A percentile compares a stretch with the other conserved stretches of the same genome.
Conservation (phyloP, 768 basidiomycete genomes). For the Tephrocybe sp. region DNA sequence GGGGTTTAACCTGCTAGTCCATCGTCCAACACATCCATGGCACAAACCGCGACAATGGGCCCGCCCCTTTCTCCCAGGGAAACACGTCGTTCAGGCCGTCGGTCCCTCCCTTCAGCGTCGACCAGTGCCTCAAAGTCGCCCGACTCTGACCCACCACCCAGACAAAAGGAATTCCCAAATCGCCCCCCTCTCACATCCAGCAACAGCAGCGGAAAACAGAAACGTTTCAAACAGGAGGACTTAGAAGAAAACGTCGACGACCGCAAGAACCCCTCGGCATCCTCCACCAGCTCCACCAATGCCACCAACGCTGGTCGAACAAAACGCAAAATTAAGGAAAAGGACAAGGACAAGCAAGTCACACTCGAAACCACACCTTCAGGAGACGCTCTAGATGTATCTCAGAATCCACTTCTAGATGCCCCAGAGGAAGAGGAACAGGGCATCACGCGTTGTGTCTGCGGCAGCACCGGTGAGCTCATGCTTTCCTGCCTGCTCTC, state of each 20-base stretch:
- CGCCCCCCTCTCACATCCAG: constrained; percentile 41
- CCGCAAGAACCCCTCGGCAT: constrained; percentile 41
- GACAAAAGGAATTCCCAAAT: constrained; percentile 43
- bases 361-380: constrained; percentile 21
- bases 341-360: constrained; percentile 49
- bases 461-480: constrained; percentile 73
- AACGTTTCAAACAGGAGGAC: constrained; percentile 76
- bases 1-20: not conserved
- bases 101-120: constrained; percentile 66
- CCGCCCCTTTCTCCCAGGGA: constrained; percentile 77
- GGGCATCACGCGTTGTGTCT: constrained; percentile 80
- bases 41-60: constrained; percentile 70
- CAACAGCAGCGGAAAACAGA: constrained; percentile 43
- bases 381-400: constrained; percentile 25
- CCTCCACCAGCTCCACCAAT: constrained; percentile 31
- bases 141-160: constrained; percentile 63
- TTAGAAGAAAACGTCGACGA: constrained; percentile 62
- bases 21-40: constrained; percentile 40
- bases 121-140: constrained; percentile 73
- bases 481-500: constrained; percentile 10
- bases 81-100: constrained; percentile 75
- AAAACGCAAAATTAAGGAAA: constrained; percentile 71
- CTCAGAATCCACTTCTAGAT: constrained; percentile 39
- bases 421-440: constrained; percentile 59
- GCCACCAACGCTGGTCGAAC: constrained; percentile 32